Evolutionary conservation across 1,139 yeast species (phyloP).

Genomic region (Kodamaea ohmeri): DNA sequence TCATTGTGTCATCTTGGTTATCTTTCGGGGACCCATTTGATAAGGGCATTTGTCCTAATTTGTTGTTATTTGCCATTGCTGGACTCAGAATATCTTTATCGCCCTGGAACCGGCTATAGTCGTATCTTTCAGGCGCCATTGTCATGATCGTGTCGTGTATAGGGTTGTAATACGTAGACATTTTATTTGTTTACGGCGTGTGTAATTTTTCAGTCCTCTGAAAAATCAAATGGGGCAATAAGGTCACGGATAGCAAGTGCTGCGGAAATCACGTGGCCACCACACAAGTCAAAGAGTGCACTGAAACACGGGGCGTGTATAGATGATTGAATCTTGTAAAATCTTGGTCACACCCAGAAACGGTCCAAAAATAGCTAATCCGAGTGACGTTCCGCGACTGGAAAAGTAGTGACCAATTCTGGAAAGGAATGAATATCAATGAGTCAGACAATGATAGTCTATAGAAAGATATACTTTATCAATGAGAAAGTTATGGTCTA

Average conservation of each 20-base stretch:
- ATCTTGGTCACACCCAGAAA: too few species aligned
- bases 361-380: too few species aligned
- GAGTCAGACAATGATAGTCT: too few species aligned
- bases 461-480: too few species aligned
- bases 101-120: background rate
- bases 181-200: conserved; percentile 7
- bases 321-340: background rate
- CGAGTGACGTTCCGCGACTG: too few species aligned
- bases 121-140: conserved; percentile 2
- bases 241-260: conserved; percentile 5
- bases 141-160: conserved; percentile 11
- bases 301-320: background rate
- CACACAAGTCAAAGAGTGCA: background rate
- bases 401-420: too few species aligned
- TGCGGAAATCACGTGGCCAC: conserved; percentile 2
- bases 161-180: conserved; percentile 13
- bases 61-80: too few species aligned
- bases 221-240: conserved; percentile 5
- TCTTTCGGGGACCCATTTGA: too few species aligned
- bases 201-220: conserved; percentile 8
- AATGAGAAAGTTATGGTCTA: too few species aligned
- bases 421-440: too few species aligned
- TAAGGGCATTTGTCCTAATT: too few species aligned
- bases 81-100: background rate
- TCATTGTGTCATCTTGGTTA: background rate